These are phyloP conservation scores for Boehmeria nivea DNA, from an alignment of 306 rosid species.

Conservation along the genomic window DNA sequence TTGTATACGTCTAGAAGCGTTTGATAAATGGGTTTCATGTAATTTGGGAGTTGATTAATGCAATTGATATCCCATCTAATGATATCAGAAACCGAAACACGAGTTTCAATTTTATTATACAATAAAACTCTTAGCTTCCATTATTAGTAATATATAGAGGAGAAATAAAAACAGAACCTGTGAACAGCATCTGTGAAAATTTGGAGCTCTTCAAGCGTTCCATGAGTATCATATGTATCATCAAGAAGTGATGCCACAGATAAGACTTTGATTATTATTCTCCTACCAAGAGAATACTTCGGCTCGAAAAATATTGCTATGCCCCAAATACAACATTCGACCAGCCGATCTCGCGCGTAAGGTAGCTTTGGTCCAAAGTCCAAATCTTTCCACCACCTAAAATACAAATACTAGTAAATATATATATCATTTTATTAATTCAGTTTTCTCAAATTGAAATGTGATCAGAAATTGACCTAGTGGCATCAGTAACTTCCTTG, in stretches of 20 bases:
- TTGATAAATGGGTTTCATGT: too few relatives aligned
- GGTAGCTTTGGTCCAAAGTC: neutral
- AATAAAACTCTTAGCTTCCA: too few relatives aligned
- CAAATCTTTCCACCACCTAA: neutral
- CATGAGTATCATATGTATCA: conserved; percentile 42
- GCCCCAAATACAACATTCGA: conserved; percentile 19
- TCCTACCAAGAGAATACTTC: conserved; percentile 17
- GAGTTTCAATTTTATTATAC: too few relatives aligned
- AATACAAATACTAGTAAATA: neutral
- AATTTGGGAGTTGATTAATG: too few relatives aligned
- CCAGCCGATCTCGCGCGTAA: conserved; percentile 28
- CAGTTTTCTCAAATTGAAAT: neutral
- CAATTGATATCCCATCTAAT: too few relatives aligned
- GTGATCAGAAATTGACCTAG: conserved; percentile 10
- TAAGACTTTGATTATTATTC: conserved; percentile 18
- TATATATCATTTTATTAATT: neutral
- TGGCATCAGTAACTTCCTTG: conserved; percentile 6
- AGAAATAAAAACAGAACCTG: too few relatives aligned
- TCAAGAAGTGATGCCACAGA: conserved; percentile 19
- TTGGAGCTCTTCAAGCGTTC: too few relatives aligned
- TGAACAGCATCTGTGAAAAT: too few relatives aligned
- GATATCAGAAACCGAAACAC: too few relatives aligned
- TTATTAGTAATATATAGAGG: too few relatives aligned
- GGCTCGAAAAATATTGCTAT: conserved; percentile 24
- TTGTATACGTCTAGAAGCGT: too few relatives aligned